A percentile compares a stretch with the other conserved stretches of the same genome.
These are phyloP conservation scores for Catharanthus roseus DNA, from an alignment of 257 asterid species.

Conservation along the genomic window DNA sequence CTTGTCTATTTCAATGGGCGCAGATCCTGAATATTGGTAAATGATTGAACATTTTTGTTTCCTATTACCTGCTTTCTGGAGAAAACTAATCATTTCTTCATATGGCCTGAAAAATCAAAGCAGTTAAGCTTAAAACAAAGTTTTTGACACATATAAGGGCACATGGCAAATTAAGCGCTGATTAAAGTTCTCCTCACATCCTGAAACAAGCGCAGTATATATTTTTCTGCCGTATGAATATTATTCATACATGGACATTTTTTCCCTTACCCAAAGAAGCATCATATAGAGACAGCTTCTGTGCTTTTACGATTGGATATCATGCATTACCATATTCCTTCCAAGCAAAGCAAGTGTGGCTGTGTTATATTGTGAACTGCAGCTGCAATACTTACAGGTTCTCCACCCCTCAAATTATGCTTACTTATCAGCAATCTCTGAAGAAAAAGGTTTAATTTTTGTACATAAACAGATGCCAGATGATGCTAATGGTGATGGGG, in stretches of 20 bases:
- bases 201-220: background rate
- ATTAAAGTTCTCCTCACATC: background rate
- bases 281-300: background rate
- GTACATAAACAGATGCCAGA: slow-evolving; percentile 4
- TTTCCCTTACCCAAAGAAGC: background rate
- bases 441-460: background rate
- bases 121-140: too few relatives aligned
- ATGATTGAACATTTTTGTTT: background rate
- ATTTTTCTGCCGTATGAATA: background rate
- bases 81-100: background rate
- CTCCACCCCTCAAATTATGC: slow-evolving; percentile 3
- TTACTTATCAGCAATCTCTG: background rate
- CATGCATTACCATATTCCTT: background rate
- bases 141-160: background rate
- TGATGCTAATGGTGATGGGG: too few relatives aligned
- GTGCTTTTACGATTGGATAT: background rate
- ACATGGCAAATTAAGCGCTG: background rate
- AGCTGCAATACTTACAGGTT: slow-evolving; percentile 25
- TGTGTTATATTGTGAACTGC: slow-evolving; percentile 64
- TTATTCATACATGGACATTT: background rate
- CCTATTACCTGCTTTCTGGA: background rate
- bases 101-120: background rate
- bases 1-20: background rate
- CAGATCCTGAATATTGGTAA: background rate
- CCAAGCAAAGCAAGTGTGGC: slow-evolving; percentile 50